A percentile compares a stretch with the other conserved stretches of the same genome.
Evolutionary conservation across 345 rosid species (phyloP).

Genomic region (Salix suchowensis): DNA sequence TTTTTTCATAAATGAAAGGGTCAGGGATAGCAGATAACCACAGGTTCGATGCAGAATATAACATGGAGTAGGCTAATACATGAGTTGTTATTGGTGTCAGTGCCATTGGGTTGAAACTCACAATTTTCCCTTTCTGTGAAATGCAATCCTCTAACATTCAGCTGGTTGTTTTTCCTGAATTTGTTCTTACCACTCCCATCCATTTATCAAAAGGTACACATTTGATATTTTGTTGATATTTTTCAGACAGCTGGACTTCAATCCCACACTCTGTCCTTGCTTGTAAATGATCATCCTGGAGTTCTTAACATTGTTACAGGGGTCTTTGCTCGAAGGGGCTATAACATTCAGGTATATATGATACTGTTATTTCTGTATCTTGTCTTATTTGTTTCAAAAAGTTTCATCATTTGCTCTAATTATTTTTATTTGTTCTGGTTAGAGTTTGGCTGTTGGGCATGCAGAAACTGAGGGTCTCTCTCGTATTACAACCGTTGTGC

Average conservation of each 20-base stretch:
- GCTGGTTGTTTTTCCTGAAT: background rate
- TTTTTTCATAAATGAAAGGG: background rate
- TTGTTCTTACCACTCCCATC: background rate
- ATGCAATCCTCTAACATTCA: background rate
- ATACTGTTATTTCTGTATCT: background rate
- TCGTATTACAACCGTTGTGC: slow-evolving; percentile 62
- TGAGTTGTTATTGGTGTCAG: background rate
- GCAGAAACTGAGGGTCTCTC: slow-evolving; percentile 58
- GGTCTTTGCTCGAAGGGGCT: slow-evolving; percentile 78
- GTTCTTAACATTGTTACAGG: slow-evolving; percentile 84
- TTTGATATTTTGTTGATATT: background rate
- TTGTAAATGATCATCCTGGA: slow-evolving; percentile 76
- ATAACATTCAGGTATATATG: slow-evolving; percentile 71
- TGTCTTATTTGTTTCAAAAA: background rate
- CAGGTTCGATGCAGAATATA: background rate
- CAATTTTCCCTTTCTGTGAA: background rate
- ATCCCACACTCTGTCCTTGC: slow-evolving; percentile 77
- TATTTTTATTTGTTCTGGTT: slow-evolving; percentile 11
- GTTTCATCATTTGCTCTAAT: slow-evolving; percentile 4
- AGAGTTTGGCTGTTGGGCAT: slow-evolving; percentile 75
- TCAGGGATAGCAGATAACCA: background rate
- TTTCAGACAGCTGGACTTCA: slow-evolving; percentile 71
- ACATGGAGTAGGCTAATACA: background rate
- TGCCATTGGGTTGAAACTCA: background rate
- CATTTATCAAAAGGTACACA: background rate